These are phyloP conservation scores for Pseudogymnoascus sp. DNA, from an alignment of 2,329 filamentous ascomycete genomes.

Conservation along the genomic window DNA sequence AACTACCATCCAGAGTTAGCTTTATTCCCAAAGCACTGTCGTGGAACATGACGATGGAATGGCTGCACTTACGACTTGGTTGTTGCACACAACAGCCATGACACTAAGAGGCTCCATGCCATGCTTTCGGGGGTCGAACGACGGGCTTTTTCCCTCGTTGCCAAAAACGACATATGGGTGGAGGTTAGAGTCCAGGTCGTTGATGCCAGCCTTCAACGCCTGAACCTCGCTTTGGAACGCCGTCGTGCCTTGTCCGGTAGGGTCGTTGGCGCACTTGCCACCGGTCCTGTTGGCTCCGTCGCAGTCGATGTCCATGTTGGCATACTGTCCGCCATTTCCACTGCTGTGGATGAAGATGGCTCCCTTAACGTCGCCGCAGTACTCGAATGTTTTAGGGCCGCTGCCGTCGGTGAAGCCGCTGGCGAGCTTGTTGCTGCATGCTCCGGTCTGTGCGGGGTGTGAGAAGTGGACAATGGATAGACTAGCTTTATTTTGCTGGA, in stretches of 20 bases:
- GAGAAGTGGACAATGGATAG: neutral
- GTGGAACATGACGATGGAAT: no score
- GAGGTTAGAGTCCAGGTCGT: conserved; percentile 23
- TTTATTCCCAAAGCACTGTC: neutral
- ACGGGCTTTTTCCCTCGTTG: conserved; percentile 14
- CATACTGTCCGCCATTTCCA: neutral
- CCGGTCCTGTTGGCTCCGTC: neutral
- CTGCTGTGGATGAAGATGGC: neutral
- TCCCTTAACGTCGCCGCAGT: conserved; percentile 1
- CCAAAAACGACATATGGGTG: conserved; percentile 25
- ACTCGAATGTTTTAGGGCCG: neutral
- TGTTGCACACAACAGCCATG: conserved; percentile 12
- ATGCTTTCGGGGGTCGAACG: neutral
- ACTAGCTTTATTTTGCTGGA: neutral
- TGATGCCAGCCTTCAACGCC: conserved; percentile 9
- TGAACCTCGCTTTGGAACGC: neutral
- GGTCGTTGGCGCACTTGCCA: neutral
- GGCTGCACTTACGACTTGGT: conserved; percentile 4
- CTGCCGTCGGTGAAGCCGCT: neutral
- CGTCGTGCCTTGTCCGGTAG: neutral
- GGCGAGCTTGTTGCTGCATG: neutral
- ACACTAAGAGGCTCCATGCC: conserved; percentile 9
- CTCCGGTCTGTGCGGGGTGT: neutral
- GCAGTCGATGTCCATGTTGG: conserved; percentile 11
- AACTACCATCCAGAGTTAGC: neutral